These are phyloP conservation scores for Acanthamoeba royreba DNA, from an alignment of 208 protist species.

Conservation along the genomic window DNA sequence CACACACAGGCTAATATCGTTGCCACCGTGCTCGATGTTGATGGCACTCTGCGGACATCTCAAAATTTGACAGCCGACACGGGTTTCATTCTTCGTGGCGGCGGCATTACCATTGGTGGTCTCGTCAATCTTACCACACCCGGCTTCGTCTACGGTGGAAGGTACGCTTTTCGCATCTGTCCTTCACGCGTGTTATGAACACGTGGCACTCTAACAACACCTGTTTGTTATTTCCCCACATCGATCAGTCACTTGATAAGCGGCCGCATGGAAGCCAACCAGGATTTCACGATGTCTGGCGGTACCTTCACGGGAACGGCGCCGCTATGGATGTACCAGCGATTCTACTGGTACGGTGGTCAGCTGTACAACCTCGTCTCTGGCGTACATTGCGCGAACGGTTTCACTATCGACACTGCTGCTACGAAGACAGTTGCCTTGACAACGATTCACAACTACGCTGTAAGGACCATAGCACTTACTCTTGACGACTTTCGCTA, in stretches of 20 bases:
- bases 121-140: neutral
- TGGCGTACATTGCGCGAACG: neutral
- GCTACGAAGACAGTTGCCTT: neutral
- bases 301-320: neutral
- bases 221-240: too few species aligned
- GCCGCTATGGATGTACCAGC: neutral
- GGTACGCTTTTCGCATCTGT: too few species aligned
- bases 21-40: neutral
- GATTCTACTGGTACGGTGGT: conserved; percentile 19
- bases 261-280: neutral
- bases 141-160: neutral
- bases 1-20: neutral
- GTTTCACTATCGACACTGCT: neutral
- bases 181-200: too few species aligned
- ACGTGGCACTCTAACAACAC: too few species aligned
- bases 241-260: neutral
- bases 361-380: neutral
- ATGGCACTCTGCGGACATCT: neutral
- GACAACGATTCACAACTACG: neutral
- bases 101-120: neutral
- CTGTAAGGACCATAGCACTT: too few species aligned
- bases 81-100: neutral
- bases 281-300: neutral
- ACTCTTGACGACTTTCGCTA: too few species aligned
- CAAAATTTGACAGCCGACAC: neutral